Base-by-base conservation (phyloP, 225 moss, liverwort and hornwort species). In the Physcomitrium patens region DNA sequence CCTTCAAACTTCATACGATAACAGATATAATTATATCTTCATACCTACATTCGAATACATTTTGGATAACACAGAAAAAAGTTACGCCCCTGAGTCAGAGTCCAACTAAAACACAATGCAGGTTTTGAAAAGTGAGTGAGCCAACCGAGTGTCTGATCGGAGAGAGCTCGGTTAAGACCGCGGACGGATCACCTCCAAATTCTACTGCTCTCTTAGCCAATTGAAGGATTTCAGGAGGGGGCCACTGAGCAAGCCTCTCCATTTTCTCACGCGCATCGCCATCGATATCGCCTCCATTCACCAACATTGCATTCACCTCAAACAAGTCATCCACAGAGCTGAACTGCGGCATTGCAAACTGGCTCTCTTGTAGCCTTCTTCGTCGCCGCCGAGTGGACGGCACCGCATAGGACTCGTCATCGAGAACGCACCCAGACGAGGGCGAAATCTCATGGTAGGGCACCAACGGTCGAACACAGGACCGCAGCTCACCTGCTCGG, bases 161-260 rank as follows among this genome's bases (percentile, higher is more conserved):
- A 10, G 79, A 79, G 49, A 87, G 82, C 71, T 77, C 79, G 51
- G 67, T 79, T 63, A 84, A 62, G 48, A 87, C 77, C 0, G 79
- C 84, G 59, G 71, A 54, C 0, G 84, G 82, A 37, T 79, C 87
- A 1, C 87, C 87, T 4, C 87, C 87, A 22, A 87, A 87, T 11
- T 7, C 79, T 68, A 79, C 55, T 0, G 61, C 26, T 60, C 37
- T 59, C 56, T 81, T 68, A 15, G 84, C 81, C 62, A 87, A 49
- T 42, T 75, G 63, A 31, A 87, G 60, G 47, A 87, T 9, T 20
- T 77, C 69, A 0, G 72, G 60, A 61, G 87, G 87, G 12, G 84
- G 87, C 82, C 84, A 85, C 72, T 84, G 87, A 63, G 85, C 84
- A n/a, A 87, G 77, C 19, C 79, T 44, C 65, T 77, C 82, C 51